Percentiles rank a stretch among this genome's conserved stretches.
Evolutionary conservation across 805 yeast species (phyloP).

Genomic region (Pichia paraexigua): DNA sequence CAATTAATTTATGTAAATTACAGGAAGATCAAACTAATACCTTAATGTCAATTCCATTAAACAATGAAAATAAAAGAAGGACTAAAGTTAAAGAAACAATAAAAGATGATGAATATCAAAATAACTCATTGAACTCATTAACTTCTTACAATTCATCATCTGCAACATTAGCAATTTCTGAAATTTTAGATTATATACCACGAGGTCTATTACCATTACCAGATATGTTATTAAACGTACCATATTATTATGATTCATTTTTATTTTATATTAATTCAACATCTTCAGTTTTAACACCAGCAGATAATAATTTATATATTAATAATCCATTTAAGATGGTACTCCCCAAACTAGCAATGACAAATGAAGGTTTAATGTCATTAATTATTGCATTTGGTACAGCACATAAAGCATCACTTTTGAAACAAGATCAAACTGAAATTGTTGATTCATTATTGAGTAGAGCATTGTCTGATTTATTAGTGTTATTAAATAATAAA

Average conservation of each 20-base stretch:
- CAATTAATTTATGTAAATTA: conserved; percentile 5
- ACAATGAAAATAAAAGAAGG: conserved; percentile 3
- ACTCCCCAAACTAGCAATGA: conserved; percentile 62
- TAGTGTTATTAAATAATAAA: conserved; percentile 42
- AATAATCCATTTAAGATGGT: conserved; percentile 64
- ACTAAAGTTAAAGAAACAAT: not conserved
- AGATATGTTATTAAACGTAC: conserved; percentile 49
- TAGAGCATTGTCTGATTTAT: conserved; percentile 49
- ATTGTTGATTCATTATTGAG: conserved; percentile 46
- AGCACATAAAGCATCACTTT: conserved; percentile 28
- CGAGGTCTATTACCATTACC: conserved; percentile 44
- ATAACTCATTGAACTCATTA: too few species aligned
- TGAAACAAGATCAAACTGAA: conserved; percentile 25
- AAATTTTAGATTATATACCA: conserved; percentile 23
- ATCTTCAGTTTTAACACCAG: conserved; percentile 55
- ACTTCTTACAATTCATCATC: conserved; percentile 3
- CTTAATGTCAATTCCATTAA: conserved; percentile 13
- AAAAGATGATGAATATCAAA: not conserved
- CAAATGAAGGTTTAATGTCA: conserved; percentile 47
- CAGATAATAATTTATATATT: conserved; percentile 48
- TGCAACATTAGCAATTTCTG: conserved; percentile 14
- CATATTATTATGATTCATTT: conserved; percentile 52
- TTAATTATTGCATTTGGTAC: conserved; percentile 46
- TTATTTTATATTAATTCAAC: conserved; percentile 57
- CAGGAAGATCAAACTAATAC: conserved; percentile 2